A percentile compares a stretch with the other conserved stretches of the same genome.
Evolutionary conservation across 108 stramenopile genomes (phyloP).

Genomic region (Pseudonitzschia pungens): DNA sequence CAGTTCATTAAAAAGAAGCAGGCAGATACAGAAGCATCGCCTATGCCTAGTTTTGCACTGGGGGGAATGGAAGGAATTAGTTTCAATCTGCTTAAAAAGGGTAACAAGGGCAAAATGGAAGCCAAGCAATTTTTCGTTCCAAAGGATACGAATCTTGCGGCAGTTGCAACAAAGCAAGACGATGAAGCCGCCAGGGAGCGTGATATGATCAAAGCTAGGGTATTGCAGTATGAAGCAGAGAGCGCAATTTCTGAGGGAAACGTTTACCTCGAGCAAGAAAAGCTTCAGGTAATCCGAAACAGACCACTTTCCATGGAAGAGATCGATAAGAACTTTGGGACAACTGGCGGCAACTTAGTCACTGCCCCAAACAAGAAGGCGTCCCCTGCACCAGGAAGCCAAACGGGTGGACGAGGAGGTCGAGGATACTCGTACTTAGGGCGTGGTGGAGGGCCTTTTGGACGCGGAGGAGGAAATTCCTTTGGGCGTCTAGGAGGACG

Average conservation of each 20-base stretch:
- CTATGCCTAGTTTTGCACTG: constrained; percentile 37
- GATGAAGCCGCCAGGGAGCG: constrained; percentile 83
- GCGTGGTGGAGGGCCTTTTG: constrained; percentile 1
- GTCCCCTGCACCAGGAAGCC: constrained; percentile 7
- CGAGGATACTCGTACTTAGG: constrained; percentile 3
- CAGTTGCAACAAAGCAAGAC: constrained; percentile 76
- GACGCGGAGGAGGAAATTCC: background rate
- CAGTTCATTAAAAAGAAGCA: constrained; percentile 67
- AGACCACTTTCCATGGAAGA: constrained; percentile 77
- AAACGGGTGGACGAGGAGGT: constrained; percentile 9
- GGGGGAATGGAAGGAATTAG: constrained; percentile 72
- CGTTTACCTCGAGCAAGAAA: constrained; percentile 84
- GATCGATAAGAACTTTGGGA: constrained; percentile 84
- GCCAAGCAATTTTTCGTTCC: constrained; percentile 85
- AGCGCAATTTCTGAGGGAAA: constrained; percentile 66
- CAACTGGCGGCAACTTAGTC: constrained; percentile 40
- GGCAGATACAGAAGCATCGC: constrained; percentile 18
- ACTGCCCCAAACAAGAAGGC: constrained; percentile 9
- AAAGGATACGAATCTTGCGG: constrained; percentile 75
- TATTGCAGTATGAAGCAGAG: constrained; percentile 85
- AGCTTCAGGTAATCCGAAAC: constrained; percentile 82
- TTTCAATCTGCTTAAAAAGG: constrained; percentile 90
- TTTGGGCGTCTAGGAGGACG: constrained; percentile 5
- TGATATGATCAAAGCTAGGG: constrained; percentile 80
- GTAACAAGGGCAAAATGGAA: constrained; percentile 90